Conservation (phyloP, 768 basidiomycete genomes). For the Russula earlei region DNA sequence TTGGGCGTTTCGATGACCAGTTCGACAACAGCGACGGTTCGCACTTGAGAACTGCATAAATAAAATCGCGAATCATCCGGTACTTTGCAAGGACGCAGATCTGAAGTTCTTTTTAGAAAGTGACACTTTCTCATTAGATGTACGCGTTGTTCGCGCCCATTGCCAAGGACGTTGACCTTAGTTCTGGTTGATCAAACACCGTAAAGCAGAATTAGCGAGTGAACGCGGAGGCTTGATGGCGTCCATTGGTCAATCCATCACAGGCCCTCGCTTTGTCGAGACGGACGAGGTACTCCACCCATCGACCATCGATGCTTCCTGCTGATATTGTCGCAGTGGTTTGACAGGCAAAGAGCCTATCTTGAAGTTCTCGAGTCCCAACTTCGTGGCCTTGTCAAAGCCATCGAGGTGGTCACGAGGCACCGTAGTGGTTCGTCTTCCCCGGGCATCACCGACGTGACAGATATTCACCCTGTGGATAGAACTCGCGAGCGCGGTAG, state of each 20-base stretch:
- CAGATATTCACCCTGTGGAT: no score
- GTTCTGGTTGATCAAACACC: conserved; percentile 67
- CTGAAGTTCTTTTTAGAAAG: conserved; percentile 86
- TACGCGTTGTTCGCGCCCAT: conserved; percentile 34
- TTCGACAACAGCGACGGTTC: conserved; percentile 75
- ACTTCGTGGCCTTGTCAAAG: no score
- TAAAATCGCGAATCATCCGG: conserved; percentile 89
- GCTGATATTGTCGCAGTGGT: no score
- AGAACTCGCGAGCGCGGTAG: no score
- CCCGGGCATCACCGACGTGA: no score
- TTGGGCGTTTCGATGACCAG: conserved; percentile 86
- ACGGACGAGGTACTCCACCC: no score
- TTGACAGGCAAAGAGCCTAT: no score
- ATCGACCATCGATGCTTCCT: no score
- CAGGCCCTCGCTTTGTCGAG: no score
- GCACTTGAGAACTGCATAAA: conserved; percentile 86
- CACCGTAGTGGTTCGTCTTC: no score
- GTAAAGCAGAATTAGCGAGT: conserved; percentile 65
- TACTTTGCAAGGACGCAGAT: conserved; percentile 81
- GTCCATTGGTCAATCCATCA: conserved; percentile 43
- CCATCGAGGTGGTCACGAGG: no score
- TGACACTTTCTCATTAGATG: conserved; percentile 85
- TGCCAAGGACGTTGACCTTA: background rate
- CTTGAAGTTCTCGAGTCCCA: no score
- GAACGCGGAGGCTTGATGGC: conserved; percentile 81